phyloP scores from a whole-genome alignment of 768 basidiomycete genomes.

The Termitomyces sp. region DNA sequence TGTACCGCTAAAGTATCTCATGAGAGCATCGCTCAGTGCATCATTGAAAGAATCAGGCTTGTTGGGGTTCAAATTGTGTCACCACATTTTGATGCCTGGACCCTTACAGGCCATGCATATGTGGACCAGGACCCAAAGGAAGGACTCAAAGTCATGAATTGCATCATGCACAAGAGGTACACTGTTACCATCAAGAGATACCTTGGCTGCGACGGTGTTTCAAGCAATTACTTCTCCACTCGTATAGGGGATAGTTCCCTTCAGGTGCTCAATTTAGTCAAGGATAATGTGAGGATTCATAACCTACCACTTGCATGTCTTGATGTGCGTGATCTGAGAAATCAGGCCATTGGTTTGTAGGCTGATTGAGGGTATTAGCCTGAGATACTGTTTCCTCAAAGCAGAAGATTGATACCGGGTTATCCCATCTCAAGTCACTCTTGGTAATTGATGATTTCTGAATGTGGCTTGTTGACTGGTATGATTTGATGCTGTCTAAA shows the following conservation, averaged over 20 bases:
- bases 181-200: no score
- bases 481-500: not conserved
- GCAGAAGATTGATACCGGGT: not conserved
- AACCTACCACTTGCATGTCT: not conserved
- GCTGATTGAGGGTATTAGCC: not conserved
- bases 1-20: not conserved
- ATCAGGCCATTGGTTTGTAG: not conserved
- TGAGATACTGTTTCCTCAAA: not conserved
- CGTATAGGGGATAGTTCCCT: conserved; percentile 1
- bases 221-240: not conserved
- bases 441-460: not conserved
- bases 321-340: not conserved
- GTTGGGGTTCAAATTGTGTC: not conserved
- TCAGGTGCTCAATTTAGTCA: not conserved
- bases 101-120: not conserved
- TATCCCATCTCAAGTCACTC: not conserved
- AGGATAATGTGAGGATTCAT: not conserved
- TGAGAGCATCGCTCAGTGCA: not conserved
- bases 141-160: conserved; percentile 1
- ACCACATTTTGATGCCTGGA: not conserved
- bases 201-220: no score
- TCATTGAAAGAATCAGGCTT: not conserved
- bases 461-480: not conserved
- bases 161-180: not conserved
- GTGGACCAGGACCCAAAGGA: conserved; percentile 3